Conservation (phyloP, 2,329 filamentous ascomycete genomes). For the Colletotrichum viniferum region DNA sequence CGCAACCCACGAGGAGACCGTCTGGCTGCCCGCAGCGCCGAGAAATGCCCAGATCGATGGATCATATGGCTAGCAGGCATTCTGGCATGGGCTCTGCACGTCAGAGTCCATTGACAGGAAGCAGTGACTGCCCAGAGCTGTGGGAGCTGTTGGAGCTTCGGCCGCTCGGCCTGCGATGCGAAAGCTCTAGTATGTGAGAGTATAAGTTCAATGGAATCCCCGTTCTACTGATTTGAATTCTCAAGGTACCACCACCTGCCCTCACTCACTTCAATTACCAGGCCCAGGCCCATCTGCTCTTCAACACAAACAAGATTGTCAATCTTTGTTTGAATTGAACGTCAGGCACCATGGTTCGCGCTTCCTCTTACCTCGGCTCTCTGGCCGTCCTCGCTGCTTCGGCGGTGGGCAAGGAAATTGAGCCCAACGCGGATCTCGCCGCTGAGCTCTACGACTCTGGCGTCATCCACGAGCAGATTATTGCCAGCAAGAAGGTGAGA, state of each 20-base stretch:
- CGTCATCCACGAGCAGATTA: slow-evolving; percentile 19
- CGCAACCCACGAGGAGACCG: neutral
- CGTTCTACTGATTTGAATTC: neutral
- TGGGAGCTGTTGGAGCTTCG: neutral
- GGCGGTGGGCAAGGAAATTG: slow-evolving; percentile 21
- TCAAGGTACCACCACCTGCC: neutral
- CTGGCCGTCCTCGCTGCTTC: slow-evolving; percentile 22
- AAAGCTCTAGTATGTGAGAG: neutral
- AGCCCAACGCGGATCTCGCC: slow-evolving; percentile 16
- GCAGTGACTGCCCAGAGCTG: neutral
- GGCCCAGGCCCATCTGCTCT: neutral
- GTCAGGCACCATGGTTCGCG: slow-evolving; percentile 16
- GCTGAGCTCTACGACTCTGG: slow-evolving; percentile 23
- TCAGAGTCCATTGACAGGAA: neutral
- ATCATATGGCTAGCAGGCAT: neutral
- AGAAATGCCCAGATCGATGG: slow-evolving; percentile 13
- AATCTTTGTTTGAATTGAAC: neutral
- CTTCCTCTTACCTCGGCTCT: slow-evolving; percentile 17
- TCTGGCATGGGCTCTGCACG: neutral
- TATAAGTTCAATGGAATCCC: neutral
- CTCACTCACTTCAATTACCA: neutral
- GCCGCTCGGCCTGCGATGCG: neutral
- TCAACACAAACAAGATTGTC: neutral
- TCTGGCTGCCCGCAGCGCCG: neutral
- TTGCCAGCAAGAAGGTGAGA: slow-evolving; percentile 20